These are phyloP conservation scores for Oemleria cerasiformis DNA, from an alignment of 306 rosid species.

Conservation along the genomic window DNA sequence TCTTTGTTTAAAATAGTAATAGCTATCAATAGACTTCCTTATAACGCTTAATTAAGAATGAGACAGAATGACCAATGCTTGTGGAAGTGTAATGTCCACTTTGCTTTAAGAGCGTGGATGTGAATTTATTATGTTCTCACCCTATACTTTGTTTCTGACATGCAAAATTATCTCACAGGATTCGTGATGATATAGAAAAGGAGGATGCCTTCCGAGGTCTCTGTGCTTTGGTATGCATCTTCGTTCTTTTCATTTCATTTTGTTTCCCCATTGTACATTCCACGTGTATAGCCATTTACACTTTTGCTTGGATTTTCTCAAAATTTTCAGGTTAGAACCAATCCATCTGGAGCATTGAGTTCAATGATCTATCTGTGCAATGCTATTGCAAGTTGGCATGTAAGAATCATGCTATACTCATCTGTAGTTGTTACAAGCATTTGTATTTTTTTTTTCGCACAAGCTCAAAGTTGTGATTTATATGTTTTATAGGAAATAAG, in stretches of 20 bases:
- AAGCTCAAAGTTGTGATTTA: slow-evolving; percentile 22
- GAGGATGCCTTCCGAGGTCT: slow-evolving; percentile 99
- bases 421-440: slow-evolving; percentile 6
- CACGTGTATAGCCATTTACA: not conserved
- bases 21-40: not conserved
- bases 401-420: slow-evolving; percentile 40
- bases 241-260: not conserved
- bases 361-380: slow-evolving; percentile 76
- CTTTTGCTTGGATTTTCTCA: slow-evolving; percentile 3
- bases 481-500: slow-evolving; percentile 70
- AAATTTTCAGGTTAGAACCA: slow-evolving; percentile 75
- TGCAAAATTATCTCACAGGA: slow-evolving; percentile 51
- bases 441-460: slow-evolving; percentile 20
- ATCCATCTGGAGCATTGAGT: slow-evolving; percentile 90
- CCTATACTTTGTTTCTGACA: slow-evolving; percentile 19
- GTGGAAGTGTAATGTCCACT: slow-evolving; percentile 7
- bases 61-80: not conserved
- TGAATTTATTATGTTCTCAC: slow-evolving; percentile 6
- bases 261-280: not conserved
- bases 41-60: not conserved
- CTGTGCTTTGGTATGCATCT: slow-evolving; percentile 79
- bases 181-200: slow-evolving; percentile 93
- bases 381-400: slow-evolving; percentile 99
- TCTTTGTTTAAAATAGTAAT: not conserved
- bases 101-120: slow-evolving; percentile 8